phyloP scores from a whole-genome alignment of 805 yeast species.

The Myxozyma lipomycoides region DNA sequence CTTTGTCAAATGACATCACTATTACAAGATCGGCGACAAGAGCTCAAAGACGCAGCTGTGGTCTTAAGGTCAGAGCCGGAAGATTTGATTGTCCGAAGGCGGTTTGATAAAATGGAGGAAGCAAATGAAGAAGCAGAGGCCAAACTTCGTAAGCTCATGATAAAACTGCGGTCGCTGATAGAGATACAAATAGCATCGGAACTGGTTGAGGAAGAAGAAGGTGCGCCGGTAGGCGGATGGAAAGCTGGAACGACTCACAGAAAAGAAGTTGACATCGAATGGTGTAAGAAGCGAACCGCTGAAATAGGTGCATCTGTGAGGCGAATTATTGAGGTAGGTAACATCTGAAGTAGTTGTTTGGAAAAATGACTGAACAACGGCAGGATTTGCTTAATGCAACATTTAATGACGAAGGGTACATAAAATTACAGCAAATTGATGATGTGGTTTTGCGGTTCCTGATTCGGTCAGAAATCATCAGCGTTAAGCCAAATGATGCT shows the following conservation, averaged over 20 bases:
- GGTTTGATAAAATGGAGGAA: not conserved
- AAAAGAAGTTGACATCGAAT: too few species aligned
- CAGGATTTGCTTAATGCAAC: conserved; percentile 17
- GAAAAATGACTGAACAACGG: not conserved
- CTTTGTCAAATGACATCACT: not conserved
- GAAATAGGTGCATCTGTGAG: too few species aligned
- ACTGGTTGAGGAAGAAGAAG: conserved; percentile 19
- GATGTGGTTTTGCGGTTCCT: conserved; percentile 11
- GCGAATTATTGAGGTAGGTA: too few species aligned
- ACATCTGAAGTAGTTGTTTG: not conserved
- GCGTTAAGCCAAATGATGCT: conserved; percentile 4
- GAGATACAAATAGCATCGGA: conserved; percentile 7
- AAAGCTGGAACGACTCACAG: not conserved
- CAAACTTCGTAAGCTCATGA: conserved; percentile 7
- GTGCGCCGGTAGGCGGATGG: conserved; percentile 23
- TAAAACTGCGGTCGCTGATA: conserved; percentile 5
- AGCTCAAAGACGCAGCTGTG: not conserved
- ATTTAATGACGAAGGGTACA: conserved; percentile 6
- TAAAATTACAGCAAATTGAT: conserved; percentile 12
- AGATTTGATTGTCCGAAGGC: too few species aligned
- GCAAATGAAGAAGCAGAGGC: conserved; percentile 1
- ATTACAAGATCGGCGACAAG: conserved; percentile 1
- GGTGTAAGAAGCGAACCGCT: too few species aligned
- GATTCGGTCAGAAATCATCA: conserved; percentile 17
- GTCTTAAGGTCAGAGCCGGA: not conserved